These are phyloP conservation scores for Russula lepida DNA, from an alignment of 768 basidiomycete genomes.

Conservation along the genomic window DNA sequence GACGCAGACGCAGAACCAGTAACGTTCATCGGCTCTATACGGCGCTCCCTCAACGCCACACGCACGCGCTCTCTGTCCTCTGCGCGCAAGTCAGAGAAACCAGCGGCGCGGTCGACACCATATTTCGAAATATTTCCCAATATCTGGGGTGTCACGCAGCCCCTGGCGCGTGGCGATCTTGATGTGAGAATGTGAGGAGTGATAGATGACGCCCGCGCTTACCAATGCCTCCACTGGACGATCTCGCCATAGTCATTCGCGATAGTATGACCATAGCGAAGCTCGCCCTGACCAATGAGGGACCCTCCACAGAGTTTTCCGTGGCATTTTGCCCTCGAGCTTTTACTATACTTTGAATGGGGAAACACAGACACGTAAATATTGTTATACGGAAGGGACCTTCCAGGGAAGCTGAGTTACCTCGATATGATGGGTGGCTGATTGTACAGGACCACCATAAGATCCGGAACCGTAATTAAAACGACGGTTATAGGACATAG, in stretches of 20 bases:
- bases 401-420: background rate
- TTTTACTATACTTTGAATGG: conserved; percentile 57
- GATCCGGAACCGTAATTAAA: background rate
- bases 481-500: background rate
- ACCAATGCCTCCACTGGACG: conserved; percentile 77
- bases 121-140: conserved; percentile 5
- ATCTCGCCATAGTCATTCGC: conserved; percentile 46
- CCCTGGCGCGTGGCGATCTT: conserved; percentile 11
- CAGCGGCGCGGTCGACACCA: conserved; percentile 1
- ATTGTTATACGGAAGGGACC: background rate
- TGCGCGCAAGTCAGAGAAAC: conserved; percentile 24
- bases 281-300: conserved; percentile 42
- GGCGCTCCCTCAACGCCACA: conserved; percentile 44
- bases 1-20: conserved; percentile 33
- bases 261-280: conserved; percentile 56
- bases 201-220: conserved; percentile 18
- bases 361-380: background rate
- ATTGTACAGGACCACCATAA: background rate
- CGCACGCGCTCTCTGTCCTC: conserved; percentile 59
- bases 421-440: conserved; percentile 11
- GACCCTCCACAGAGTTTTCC: conserved; percentile 53
- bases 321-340: conserved; percentile 58
- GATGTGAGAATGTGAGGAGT: background rate
- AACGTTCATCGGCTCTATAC: conserved; percentile 50
- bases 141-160: conserved; percentile 16